Evolutionary conservation across 78 protist species (phyloP).

Genomic region (Emiliania huxleyi): DNA sequence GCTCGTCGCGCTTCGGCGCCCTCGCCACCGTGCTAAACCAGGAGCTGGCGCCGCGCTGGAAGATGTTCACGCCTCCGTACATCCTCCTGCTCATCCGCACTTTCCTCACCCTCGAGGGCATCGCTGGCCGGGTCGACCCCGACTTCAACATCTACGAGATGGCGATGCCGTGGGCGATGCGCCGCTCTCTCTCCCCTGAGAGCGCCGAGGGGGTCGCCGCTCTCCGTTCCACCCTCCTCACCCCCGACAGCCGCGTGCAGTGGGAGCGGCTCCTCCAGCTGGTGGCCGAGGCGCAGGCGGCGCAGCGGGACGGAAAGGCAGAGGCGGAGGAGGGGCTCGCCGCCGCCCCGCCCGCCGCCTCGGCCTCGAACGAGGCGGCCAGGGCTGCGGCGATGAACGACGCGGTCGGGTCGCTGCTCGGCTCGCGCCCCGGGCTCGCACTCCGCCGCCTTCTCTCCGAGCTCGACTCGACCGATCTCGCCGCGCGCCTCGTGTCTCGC

Average conservation of each 20-base stretch:
- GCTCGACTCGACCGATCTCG: no score
- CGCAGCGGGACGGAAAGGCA: no score
- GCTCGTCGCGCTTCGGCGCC: neutral
- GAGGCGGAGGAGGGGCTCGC: no score
- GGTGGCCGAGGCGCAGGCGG: no score
- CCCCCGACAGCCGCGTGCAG: neutral
- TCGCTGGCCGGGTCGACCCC: neutral
- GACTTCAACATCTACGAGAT: conserved; percentile 5
- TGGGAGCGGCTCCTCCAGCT: neutral
- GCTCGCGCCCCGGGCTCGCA: no score
- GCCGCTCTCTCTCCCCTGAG: neutral
- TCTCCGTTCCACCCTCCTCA: neutral
- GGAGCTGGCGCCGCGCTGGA: neutral
- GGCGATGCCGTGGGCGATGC: neutral
- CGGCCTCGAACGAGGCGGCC: no score
- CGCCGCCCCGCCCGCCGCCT: no score
- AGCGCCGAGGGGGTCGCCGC: neutral
- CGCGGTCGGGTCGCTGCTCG: no score
- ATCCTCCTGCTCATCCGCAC: neutral
- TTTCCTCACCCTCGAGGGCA: conserved; percentile 1
- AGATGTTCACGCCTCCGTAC: neutral
- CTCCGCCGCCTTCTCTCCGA: no score
- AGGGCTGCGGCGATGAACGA: no score
- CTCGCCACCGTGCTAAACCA: neutral
- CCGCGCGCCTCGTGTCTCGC: no score